Evolutionary conservation across 202 grass and related monocot genomes (phyloP).

Genomic region (Panicum hallii): DNA sequence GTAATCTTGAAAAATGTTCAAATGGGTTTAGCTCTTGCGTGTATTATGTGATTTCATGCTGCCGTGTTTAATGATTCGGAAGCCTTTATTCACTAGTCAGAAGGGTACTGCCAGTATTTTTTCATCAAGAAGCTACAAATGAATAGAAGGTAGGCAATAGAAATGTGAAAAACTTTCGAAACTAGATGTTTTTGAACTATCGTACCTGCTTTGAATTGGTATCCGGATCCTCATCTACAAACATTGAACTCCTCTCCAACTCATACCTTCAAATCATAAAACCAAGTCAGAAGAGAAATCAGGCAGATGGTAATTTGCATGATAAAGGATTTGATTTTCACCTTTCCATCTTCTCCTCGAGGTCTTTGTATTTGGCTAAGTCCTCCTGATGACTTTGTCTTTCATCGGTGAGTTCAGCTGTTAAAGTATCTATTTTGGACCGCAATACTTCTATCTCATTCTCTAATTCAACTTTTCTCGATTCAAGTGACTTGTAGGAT

Average conservation of each 20-base stretch:
- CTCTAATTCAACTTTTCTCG: slow-evolving; percentile 77
- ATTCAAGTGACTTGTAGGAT: slow-evolving; percentile 92
- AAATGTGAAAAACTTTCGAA: slow-evolving; percentile 7
- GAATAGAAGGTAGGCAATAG: slow-evolving; percentile 1
- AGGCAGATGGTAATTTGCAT: slow-evolving; percentile 2
- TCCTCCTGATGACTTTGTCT: slow-evolving; percentile 74
- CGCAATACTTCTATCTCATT: slow-evolving; percentile 66
- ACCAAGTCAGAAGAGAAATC: slow-evolving; percentile 56
- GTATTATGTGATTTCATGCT: slow-evolving; percentile 9
- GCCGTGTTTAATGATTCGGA: not conserved
- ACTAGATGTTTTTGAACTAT: not conserved
- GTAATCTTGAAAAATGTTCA: slow-evolving; percentile 24
- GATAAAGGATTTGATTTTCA: slow-evolving; percentile 44
- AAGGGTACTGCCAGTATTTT: slow-evolving; percentile 20
- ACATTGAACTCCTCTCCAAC: slow-evolving; percentile 62
- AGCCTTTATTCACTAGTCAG: not conserved
- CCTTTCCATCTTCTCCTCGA: slow-evolving; percentile 91
- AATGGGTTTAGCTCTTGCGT: not conserved
- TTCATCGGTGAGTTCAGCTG: slow-evolving; percentile 76
- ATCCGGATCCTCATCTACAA: slow-evolving; percentile 61
- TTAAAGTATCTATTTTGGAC: slow-evolving; percentile 65
- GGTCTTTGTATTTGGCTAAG: slow-evolving; percentile 76
- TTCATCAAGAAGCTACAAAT: slow-evolving; percentile 21
- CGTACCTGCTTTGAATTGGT: slow-evolving; percentile 76
- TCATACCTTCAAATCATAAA: slow-evolving; percentile 58